phyloP scores from a whole-genome alignment of 2,329 filamentous ascomycete species.

The Aspergillus vadensis region DNA sequence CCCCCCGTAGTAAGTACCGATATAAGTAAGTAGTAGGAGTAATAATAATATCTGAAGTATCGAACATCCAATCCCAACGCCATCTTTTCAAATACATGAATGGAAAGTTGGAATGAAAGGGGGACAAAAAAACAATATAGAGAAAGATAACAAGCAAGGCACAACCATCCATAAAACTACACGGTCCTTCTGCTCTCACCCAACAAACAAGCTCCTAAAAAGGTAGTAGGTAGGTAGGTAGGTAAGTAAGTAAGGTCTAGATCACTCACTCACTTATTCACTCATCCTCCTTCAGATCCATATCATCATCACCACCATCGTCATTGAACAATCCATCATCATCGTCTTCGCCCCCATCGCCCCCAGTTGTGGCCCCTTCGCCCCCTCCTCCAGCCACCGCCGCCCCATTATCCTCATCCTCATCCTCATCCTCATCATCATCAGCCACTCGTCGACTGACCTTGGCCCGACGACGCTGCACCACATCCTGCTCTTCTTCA shows the following conservation, averaged over 20 bases:
- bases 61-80: slow-evolving; percentile 13
- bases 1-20: too few species aligned
- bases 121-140: slow-evolving; percentile 12
- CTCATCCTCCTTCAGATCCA: slow-evolving; percentile 41
- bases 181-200: not conserved
- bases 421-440: slow-evolving; percentile 42
- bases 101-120: slow-evolving; percentile 20
- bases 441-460: slow-evolving; percentile 38
- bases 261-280: slow-evolving; percentile 15
- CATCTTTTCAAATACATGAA: slow-evolving; percentile 10
- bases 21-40: not conserved
- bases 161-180: slow-evolving; percentile 10
- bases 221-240: not conserved
- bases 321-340: slow-evolving; percentile 44
- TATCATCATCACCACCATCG: slow-evolving; percentile 32
- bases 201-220: not conserved
- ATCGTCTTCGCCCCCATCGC: slow-evolving; percentile 24
- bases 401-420: slow-evolving; percentile 47
- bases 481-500: slow-evolving; percentile 28
- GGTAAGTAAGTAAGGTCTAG: too few species aligned
- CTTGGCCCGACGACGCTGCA: slow-evolving; percentile 39
- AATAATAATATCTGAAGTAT: not conserved
- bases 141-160: slow-evolving; percentile 18
- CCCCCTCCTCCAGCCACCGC: slow-evolving; percentile 21
- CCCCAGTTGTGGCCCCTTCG: not conserved